These are phyloP conservation scores for Pichia kudriavzevii DNA, from an alignment of 1,139 yeast genomes.

Conservation along the genomic window DNA sequence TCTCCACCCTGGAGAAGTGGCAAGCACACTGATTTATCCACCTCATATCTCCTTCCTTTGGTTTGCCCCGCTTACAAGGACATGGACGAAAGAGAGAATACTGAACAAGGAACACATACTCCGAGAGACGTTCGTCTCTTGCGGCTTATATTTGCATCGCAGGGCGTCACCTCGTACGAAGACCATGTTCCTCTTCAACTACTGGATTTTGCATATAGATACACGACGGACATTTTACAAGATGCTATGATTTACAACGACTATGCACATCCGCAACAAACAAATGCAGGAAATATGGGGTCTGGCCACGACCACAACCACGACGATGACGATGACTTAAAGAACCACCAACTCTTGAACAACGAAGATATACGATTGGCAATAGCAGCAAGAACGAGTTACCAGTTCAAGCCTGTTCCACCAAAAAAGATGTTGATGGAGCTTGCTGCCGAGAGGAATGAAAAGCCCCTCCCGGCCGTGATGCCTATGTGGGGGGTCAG, in stretches of 20 bases:
- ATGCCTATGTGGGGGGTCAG: constrained; percentile 90
- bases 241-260: constrained; percentile 88
- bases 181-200: constrained; percentile 92
- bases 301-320: constrained; percentile 1
- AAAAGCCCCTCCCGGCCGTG: constrained; percentile 84
- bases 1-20: no score
- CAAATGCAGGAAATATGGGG: constrained; percentile 32
- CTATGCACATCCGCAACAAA: constrained; percentile 46
- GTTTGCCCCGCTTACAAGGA: no score
- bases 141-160: constrained; percentile 87
- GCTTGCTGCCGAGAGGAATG: constrained; percentile 85
- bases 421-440: constrained; percentile 88
- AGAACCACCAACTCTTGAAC: constrained; percentile 34
- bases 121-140: constrained; percentile 90
- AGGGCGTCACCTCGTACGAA: constrained; percentile 85
- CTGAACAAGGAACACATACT: no score
- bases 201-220: constrained; percentile 93
- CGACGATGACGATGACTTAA: constrained; percentile 1
- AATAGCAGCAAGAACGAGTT: constrained; percentile 85
- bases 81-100: no score
- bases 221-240: constrained; percentile 76
- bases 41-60: no score
- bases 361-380: constrained; percentile 91
- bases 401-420: constrained; percentile 89
- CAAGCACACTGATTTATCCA: no score